phyloP scores from a whole-genome alignment of 2,329 filamentous ascomycete genomes.

The Fusarium mexicanum region DNA sequence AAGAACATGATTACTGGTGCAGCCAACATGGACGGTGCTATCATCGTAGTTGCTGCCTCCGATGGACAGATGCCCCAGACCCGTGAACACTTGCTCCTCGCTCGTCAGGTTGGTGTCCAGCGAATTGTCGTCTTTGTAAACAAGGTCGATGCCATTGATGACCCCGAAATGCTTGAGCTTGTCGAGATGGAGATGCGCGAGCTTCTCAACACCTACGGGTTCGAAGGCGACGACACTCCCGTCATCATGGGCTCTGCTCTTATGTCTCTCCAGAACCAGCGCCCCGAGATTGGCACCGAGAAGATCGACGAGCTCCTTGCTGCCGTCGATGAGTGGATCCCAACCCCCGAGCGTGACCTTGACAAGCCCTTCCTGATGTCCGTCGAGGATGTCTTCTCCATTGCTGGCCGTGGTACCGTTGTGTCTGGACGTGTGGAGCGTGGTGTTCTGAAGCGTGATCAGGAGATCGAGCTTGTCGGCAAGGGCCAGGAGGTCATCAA shows the following conservation, averaged over 20 bases:
- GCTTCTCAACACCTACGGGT: slow-evolving; percentile 89
- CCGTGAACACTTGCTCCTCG: slow-evolving; percentile 95
- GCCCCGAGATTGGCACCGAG: slow-evolving; percentile 83
- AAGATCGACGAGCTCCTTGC: slow-evolving; percentile 93
- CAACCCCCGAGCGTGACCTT: slow-evolving; percentile 89
- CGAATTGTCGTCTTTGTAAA: slow-evolving; percentile 99
- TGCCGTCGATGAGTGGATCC: slow-evolving; percentile 95
- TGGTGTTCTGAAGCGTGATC: slow-evolving; percentile 90
- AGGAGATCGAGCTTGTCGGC: slow-evolving; percentile 93
- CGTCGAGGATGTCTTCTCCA: slow-evolving; percentile 92
- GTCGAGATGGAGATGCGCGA: slow-evolving; percentile 99
- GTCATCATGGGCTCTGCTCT: slow-evolving; percentile 97
- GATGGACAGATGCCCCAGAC: slow-evolving; percentile 99
- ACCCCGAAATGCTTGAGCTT: slow-evolving; percentile 99
- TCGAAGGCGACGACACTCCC: slow-evolving; percentile 97
- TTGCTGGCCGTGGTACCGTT: slow-evolving; percentile 93
- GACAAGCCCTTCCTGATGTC: slow-evolving; percentile 99
- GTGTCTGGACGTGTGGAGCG: slow-evolving; percentile 97
- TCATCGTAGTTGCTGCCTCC: slow-evolving; percentile 97
- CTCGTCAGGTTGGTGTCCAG: slow-evolving; percentile 97
- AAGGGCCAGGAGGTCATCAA: slow-evolving; percentile 85
- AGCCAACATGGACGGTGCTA: slow-evolving; percentile 98
- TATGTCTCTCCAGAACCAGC: slow-evolving; percentile 87
- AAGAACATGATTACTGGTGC: slow-evolving; percentile 99
- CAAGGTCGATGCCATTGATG: slow-evolving; percentile 97